A percentile compares a stretch with the other conserved stretches of the same genome.
phyloP scores from a whole-genome alignment of 179 eudicot species.

The Spergularia azorica region DNA sequence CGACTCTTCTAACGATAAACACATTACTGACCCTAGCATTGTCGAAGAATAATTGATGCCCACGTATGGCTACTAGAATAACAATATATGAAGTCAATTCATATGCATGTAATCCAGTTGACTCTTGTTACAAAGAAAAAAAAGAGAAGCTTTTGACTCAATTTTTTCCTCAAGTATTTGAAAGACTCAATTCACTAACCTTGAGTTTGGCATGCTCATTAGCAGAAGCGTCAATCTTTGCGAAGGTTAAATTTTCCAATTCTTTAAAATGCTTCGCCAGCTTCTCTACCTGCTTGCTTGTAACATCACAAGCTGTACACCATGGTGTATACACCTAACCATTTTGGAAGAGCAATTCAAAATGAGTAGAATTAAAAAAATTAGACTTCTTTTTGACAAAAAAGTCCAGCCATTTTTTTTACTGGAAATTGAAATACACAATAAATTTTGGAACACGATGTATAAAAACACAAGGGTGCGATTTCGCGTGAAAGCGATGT shows the following conservation, averaged over 20 bases:
- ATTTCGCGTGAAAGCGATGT: too few relatives aligned
- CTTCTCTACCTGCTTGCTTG: slow-evolving; percentile 87
- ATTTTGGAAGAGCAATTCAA: slow-evolving; percentile 1
- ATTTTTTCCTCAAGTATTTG: background rate
- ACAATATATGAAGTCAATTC: too few relatives aligned
- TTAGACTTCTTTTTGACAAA: background rate
- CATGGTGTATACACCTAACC: slow-evolving; percentile 85
- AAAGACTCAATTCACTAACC: slow-evolving; percentile 42
- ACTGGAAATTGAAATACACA: background rate
- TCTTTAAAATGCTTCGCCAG: slow-evolving; percentile 93
- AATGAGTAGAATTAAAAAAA: background rate
- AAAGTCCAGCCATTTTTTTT: background rate
- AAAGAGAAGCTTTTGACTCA: too few relatives aligned
- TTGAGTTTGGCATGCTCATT: slow-evolving; percentile 88
- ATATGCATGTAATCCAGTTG: too few relatives aligned
- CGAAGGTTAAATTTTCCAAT: slow-evolving; percentile 65
- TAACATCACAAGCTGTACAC: slow-evolving; percentile 79
- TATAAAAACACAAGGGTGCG: too few relatives aligned
- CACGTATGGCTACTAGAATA: too few relatives aligned
- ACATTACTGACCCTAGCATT: background rate
- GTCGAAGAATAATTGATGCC: too few relatives aligned
- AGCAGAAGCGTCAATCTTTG: slow-evolving; percentile 78
- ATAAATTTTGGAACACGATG: background rate
- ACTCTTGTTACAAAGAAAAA: too few relatives aligned
- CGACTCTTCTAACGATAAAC: background rate